These are phyloP conservation scores for Adansonia madagascariensis DNA, from an alignment of 441 rosid genomes.

Conservation along the genomic window DNA sequence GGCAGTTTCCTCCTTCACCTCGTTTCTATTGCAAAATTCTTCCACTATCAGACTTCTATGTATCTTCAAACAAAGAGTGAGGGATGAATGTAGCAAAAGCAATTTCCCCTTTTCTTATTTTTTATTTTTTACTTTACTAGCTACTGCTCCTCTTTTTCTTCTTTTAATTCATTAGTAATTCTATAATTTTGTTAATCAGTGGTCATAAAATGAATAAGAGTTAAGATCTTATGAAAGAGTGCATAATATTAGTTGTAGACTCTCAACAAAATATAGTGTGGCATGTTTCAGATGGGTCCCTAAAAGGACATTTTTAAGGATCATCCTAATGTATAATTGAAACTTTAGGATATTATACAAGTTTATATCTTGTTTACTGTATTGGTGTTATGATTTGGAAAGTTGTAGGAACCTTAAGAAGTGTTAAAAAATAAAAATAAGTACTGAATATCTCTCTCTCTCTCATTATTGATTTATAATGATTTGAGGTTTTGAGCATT, in stretches of 20 bases:
- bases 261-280: not conserved
- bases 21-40: not conserved
- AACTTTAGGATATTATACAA: not conserved
- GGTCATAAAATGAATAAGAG: not conserved
- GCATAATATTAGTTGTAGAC: not conserved
- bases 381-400: not conserved
- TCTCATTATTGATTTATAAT: not conserved
- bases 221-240: not conserved
- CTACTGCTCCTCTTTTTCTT: not conserved
- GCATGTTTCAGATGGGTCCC: not conserved
- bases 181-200: not conserved
- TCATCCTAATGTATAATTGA: not conserved
- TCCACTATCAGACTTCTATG: not conserved
- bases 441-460: not conserved
- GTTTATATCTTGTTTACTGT: conserved; percentile 2
- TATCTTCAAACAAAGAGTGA: not conserved
- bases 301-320: not conserved
- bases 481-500: not conserved
- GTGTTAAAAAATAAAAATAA: not conserved
- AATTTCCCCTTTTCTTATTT: not conserved
- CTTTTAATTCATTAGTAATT: not conserved
- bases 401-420: not conserved
- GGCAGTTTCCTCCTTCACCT: not conserved
- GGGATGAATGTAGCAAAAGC: not conserved
- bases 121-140: not conserved